Evolutionary conservation across 345 rosid species (phyloP).

Genomic region (Toxicodendron radicans): DNA sequence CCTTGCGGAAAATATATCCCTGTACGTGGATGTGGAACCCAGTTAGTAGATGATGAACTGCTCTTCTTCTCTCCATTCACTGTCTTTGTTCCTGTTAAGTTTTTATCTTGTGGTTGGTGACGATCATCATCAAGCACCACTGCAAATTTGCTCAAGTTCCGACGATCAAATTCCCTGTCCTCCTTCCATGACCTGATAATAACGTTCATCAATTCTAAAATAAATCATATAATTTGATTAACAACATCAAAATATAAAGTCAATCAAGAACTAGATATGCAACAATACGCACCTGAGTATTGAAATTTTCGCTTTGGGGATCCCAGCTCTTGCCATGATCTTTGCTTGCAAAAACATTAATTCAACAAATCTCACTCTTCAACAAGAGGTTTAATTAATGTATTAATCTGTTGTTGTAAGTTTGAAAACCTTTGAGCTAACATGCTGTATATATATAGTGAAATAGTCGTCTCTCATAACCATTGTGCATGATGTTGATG

Average conservation of each 20-base stretch:
- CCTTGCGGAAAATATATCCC: constrained; percentile 68
- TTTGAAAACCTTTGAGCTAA: too few relatives aligned
- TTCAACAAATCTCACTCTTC: too few relatives aligned
- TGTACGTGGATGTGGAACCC: constrained; percentile 71
- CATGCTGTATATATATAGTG: too few relatives aligned
- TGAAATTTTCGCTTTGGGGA: constrained; percentile 8
- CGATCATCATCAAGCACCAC: not conserved
- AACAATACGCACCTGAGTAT: constrained; percentile 11
- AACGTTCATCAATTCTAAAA: not conserved
- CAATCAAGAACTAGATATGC: too few relatives aligned
- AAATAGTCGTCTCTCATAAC: too few relatives aligned
- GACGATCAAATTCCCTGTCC: not conserved
- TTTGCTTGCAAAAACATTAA: too few relatives aligned
- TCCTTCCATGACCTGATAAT: constrained; percentile 17
- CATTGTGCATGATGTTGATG: too few relatives aligned
- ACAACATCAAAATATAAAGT: too few relatives aligned
- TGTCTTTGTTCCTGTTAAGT: not conserved
- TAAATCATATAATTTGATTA: too few relatives aligned
- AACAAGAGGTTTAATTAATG: too few relatives aligned
- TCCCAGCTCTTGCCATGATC: constrained; percentile 21
- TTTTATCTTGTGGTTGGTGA: not conserved
- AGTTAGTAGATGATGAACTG: constrained; percentile 10
- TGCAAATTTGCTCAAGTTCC: not conserved
- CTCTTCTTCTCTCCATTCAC: not conserved
- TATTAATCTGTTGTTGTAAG: too few relatives aligned